phyloP scores from a whole-genome alignment of 2,329 filamentous ascomycete species.

The Magnaporthales sp. region DNA sequence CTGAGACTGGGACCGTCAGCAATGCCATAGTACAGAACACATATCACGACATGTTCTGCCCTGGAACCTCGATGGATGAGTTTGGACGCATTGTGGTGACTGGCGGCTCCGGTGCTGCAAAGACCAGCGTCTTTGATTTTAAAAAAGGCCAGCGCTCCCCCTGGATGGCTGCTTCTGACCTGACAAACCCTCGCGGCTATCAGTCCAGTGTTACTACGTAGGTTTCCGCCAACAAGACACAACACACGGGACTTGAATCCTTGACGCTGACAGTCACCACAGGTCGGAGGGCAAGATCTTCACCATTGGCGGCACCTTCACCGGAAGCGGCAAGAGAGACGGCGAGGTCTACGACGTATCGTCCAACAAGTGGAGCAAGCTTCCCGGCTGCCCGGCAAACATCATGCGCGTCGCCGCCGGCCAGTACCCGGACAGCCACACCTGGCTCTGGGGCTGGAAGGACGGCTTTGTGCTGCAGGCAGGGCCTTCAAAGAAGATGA shows the following conservation, averaged over 20 bases:
- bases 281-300: conserved; percentile 35
- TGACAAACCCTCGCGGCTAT: background rate
- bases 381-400: conserved; percentile 26
- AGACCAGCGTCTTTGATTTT: conserved; percentile 15
- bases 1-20: background rate
- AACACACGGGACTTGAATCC: conserved; percentile 13
- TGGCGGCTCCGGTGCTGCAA: conserved; percentile 35
- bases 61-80: conserved; percentile 33
- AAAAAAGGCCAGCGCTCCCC: background rate
- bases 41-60: conserved; percentile 39
- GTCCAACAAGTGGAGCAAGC: conserved; percentile 30
- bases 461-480: conserved; percentile 38
- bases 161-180: background rate
- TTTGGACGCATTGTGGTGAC: conserved; percentile 35
- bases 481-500: conserved; percentile 38
- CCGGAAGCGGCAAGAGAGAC: conserved; percentile 36
- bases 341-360: conserved; percentile 37
- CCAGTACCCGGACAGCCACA: conserved; percentile 40
- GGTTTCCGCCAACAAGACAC: background rate
- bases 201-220: background rate
- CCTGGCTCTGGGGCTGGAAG: conserved; percentile 42
- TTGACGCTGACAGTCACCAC: conserved; percentile 20
- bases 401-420: conserved; percentile 37
- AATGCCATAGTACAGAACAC: conserved; percentile 13
- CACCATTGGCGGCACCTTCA: conserved; percentile 43